Evolutionary conservation across 2,329 filamentous ascomycete genomes (phyloP), one percentile per base, ranked within the genome.

Genomic region (Fusarium sp.): DNA sequence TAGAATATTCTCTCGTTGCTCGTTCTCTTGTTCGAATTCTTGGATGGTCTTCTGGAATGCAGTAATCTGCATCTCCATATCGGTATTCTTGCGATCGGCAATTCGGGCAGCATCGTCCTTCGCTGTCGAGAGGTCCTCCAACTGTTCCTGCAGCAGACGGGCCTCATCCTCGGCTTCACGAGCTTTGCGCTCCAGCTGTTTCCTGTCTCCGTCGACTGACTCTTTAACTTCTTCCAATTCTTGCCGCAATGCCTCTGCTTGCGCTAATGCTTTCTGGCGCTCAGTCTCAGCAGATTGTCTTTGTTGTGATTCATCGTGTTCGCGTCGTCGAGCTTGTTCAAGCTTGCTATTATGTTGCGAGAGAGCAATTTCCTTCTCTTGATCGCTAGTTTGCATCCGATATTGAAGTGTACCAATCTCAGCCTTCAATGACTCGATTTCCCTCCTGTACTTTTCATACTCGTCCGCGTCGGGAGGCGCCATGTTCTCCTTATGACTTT

Each of bases 391-490:
- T 73, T 94, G 92, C 69, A 97, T 85, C 60, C 95, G 93, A 80
- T 97, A 99, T 65, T 90, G 90, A 50, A 97, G 82, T 0, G 93
- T 92, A 65, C 94, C 96, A 41, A 98, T 84, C 78, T 97, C 93
- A 3, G 95, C 93, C 75, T 95, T 94, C 25, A 98, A 84, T 68
- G 94, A 91, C 74, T 98, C 94, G 62, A 85, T 87, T 35, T 82
- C 82, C 56, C 81, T 84, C 48, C 83, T 82, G 74, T 86, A 87
- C 45, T 81, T 83, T 73, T 89, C 87, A 73, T 88, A 87, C 56
- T 85, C 82, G 60, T 87, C 84, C n/a, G 83, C 83, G 60, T 88
- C 87, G 2, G 84, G 81, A 0, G 87, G 87, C 32, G 85, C 84
- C 70, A 85, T 81, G 73, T 88, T 89, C 73, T 87, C 87, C 73